phyloP scores from a whole-genome alignment of 2,329 filamentous ascomycete genomes.

The Neonectria punicea region DNA sequence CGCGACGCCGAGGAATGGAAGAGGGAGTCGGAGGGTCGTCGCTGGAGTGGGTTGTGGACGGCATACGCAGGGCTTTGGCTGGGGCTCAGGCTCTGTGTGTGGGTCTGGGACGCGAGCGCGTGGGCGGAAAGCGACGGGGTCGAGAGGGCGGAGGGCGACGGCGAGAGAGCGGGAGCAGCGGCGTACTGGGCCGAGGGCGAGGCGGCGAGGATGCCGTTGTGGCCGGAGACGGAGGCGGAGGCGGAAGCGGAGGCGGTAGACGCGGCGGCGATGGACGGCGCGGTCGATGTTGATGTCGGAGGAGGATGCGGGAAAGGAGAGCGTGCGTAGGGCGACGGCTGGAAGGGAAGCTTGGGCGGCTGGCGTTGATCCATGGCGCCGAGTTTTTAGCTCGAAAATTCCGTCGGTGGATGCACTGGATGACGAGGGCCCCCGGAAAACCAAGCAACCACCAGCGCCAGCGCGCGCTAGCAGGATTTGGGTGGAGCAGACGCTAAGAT shows the following conservation, averaged over 20 bases:
- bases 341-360: constrained; percentile 47
- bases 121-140: constrained; percentile 31
- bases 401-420: constrained; percentile 36
- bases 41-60: constrained; percentile 43
- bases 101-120: constrained; percentile 34
- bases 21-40: constrained; percentile 56
- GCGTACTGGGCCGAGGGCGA: constrained; percentile 12
- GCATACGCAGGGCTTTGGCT: constrained; percentile 45
- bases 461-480: constrained; percentile 1
- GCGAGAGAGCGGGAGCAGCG: constrained; percentile 12
- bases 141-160: constrained; percentile 24
- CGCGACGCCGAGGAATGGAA: constrained; percentile 51
- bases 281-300: constrained; percentile 22
- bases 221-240: constrained; percentile 14
- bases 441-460: constrained; percentile 34
- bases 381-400: constrained; percentile 50
- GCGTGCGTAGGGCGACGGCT: constrained; percentile 45
- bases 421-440: constrained; percentile 42
- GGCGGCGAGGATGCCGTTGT: constrained; percentile 27
- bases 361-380: constrained; percentile 47
- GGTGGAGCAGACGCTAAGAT: not conserved
- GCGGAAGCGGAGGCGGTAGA: constrained; percentile 12
- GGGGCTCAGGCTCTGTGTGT: constrained; percentile 38
- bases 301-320: constrained; percentile 43
- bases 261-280: constrained; percentile 26